Base-by-base conservation (phyloP, 345 rosid genomes). In the Citrus inodora region DNA sequence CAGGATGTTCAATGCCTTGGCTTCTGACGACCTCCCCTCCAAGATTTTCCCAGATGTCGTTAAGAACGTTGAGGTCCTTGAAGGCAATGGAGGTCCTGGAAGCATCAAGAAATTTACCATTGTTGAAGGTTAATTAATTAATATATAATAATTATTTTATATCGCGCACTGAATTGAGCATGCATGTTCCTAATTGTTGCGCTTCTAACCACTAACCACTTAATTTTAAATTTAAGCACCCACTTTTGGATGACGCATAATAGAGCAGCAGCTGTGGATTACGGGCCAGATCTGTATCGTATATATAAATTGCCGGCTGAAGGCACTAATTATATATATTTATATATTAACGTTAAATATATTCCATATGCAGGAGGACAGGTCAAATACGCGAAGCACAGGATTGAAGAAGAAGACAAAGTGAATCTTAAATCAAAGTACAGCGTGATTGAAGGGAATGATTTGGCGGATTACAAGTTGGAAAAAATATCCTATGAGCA, bases 401-500 rank as follows among this genome's bases (percentile, higher is more conserved):
- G 30, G 67, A 7, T 63, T 63, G 38, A 63, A 63, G 33, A 32
- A 28, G 32, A 30, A 33, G 68, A 65, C 68, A 32, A 65, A 33
- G 68, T 30, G 24, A 65, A 32, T 65, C 35, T 65, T 1, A 32
- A 33, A 33, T 16, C 4, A 9, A 17, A 35, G 40, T 65, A 65
- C 68, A 65, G 24, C 19, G 40, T 33, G 40, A 32, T 32, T 32
- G 68, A 65, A 65, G 24, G 68, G 24, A n/a, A 65, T 65, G 68
- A 9, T 32, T 65, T 58, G 61, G 27, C 9, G n/a, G 70, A 35
- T 3, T 60, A 80, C 62, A 59, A 11, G 24, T 51, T 82, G 3
- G 88, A 88, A 66, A 81, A 79, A 13, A 72, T 86, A 53, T 33
- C 53, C 21, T 73, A 78, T 3, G 87, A 83, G 76, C 17, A 70